A percentile compares a stretch with the other conserved stretches of the same genome.
Conservation (phyloP, 2,329 filamentous ascomycete genomes). For the Beauveria australis region DNA sequence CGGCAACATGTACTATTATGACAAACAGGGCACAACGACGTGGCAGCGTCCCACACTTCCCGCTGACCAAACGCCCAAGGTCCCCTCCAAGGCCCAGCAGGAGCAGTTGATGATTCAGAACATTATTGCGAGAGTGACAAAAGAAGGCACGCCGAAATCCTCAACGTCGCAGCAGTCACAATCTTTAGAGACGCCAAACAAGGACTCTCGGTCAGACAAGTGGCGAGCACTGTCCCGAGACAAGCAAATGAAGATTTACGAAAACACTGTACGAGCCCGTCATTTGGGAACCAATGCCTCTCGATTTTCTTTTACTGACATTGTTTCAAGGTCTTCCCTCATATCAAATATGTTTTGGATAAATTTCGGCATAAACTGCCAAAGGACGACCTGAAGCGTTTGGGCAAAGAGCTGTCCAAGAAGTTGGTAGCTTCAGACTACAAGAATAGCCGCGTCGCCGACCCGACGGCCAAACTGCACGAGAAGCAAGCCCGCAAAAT, state of each 20-base stretch:
- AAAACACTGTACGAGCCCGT: conserved; percentile 65
- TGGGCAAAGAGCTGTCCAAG: conserved; percentile 65
- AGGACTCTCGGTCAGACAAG: conserved; percentile 58
- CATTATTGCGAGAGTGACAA: conserved; percentile 77
- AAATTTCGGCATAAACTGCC: conserved; percentile 83
- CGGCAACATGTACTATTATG: conserved; percentile 81
- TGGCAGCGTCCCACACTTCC: conserved; percentile 72
- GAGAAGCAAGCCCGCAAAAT: conserved; percentile 75
- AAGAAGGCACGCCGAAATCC: conserved; percentile 46
- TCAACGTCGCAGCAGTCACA: conserved; percentile 37
- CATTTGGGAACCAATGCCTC: conserved; percentile 11
- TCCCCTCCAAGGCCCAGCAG: conserved; percentile 53
- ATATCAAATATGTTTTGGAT: conserved; percentile 77
- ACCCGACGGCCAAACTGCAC: conserved; percentile 62
- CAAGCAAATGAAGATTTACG: conserved; percentile 92
- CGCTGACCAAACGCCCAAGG: conserved; percentile 53
- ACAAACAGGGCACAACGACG: conserved; percentile 64
- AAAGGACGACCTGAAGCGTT: conserved; percentile 62
- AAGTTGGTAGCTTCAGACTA: conserved; percentile 88
- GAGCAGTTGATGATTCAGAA: conserved; percentile 71
- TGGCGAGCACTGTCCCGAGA: conserved; percentile 64
- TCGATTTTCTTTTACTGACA: neutral
- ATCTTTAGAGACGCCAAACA: conserved; percentile 43
- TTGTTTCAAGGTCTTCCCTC: conserved; percentile 61
- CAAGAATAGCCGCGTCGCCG: conserved; percentile 76